These are phyloP conservation scores for Saccharum spontaneum DNA, from an alignment of 176 grass and related monocot genomes.

Conservation along the genomic window DNA sequence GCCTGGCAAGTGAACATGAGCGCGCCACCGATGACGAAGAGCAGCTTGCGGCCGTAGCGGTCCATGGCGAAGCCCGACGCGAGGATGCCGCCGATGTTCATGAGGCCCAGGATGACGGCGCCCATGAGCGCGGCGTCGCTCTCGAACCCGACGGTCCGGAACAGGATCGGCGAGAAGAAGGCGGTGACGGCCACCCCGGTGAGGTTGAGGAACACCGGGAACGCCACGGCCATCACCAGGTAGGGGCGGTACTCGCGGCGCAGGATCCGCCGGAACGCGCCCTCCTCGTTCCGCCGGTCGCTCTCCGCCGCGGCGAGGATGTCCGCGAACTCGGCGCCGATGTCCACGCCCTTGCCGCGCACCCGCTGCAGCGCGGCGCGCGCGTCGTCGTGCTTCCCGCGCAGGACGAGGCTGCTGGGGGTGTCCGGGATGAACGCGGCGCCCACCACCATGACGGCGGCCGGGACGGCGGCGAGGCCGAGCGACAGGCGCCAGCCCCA, in stretches of 20 bases:
- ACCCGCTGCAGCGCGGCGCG: slow-evolving; percentile 69
- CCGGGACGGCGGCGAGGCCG: slow-evolving; percentile 70
- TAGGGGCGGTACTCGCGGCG: slow-evolving; percentile 60
- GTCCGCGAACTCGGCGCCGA: slow-evolving; percentile 69
- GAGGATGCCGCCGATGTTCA: slow-evolving; percentile 68
- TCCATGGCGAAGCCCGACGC: slow-evolving; percentile 63
- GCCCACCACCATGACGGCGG: slow-evolving; percentile 57
- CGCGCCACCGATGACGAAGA: slow-evolving; percentile 62
- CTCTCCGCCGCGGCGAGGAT: slow-evolving; percentile 45
- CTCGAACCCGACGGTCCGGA: slow-evolving; percentile 71
- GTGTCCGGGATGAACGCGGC: slow-evolving; percentile 76
- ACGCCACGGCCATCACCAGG: slow-evolving; percentile 75
- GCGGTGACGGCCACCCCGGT: slow-evolving; percentile 67
- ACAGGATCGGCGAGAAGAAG: slow-evolving; percentile 86
- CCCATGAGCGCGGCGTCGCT: slow-evolving; percentile 68
- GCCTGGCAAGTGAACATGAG: slow-evolving; percentile 78
- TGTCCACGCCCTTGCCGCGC: slow-evolving; percentile 63
- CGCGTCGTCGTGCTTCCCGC: slow-evolving; percentile 67
- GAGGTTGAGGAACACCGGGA: slow-evolving; percentile 79
- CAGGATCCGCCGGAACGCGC: slow-evolving; percentile 65
- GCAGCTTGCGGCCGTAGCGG: slow-evolving; percentile 68
- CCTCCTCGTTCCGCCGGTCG: slow-evolving; percentile 45
- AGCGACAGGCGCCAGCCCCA: slow-evolving; percentile 98
- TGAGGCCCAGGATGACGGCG: slow-evolving; percentile 65
- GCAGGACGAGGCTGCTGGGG: slow-evolving; percentile 82